These are phyloP conservation scores for Fusarium mundagurra DNA, from an alignment of 2,329 filamentous ascomycete genomes.

Conservation along the genomic window DNA sequence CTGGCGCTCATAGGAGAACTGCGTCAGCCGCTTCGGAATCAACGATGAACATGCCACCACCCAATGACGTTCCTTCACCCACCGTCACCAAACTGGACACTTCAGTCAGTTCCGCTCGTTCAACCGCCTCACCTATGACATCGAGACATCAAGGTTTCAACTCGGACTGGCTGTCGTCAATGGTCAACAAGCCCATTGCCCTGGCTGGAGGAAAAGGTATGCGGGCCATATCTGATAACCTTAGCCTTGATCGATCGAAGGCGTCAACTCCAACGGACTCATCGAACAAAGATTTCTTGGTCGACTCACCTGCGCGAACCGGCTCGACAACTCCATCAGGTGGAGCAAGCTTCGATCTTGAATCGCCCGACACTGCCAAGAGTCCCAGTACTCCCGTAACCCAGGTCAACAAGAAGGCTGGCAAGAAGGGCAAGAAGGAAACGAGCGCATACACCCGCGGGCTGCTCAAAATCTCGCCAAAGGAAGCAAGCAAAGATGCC, in stretches of 20 bases:
- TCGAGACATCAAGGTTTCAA: constrained; percentile 57
- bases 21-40: constrained; percentile 70
- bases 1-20: constrained; percentile 64
- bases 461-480: constrained; percentile 80
- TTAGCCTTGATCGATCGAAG: constrained; percentile 65
- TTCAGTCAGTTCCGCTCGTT: constrained; percentile 49
- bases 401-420: constrained; percentile 58
- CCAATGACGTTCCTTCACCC: constrained; percentile 65
- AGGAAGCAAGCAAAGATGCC: constrained; percentile 84
- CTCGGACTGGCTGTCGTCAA: constrained; percentile 64
- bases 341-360: constrained; percentile 79
- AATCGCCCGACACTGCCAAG: constrained; percentile 74
- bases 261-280: constrained; percentile 60
- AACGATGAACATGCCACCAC: constrained; percentile 58
- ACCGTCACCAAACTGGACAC: constrained; percentile 71
- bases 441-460: constrained; percentile 95
- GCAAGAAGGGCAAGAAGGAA: constrained; percentile 87
- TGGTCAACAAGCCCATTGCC: constrained; percentile 60
- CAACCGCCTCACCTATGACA: constrained; percentile 57
- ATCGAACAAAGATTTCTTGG: constrained; percentile 45
- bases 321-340: constrained; percentile 77
- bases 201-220: constrained; percentile 72
- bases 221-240: constrained; percentile 84
- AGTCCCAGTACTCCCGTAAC: constrained; percentile 61
- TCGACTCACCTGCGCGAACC: constrained; percentile 70